Conservation (phyloP, 2,329 filamentous ascomycete genomes). For the Drechslerella coelobrocha region DNA sequence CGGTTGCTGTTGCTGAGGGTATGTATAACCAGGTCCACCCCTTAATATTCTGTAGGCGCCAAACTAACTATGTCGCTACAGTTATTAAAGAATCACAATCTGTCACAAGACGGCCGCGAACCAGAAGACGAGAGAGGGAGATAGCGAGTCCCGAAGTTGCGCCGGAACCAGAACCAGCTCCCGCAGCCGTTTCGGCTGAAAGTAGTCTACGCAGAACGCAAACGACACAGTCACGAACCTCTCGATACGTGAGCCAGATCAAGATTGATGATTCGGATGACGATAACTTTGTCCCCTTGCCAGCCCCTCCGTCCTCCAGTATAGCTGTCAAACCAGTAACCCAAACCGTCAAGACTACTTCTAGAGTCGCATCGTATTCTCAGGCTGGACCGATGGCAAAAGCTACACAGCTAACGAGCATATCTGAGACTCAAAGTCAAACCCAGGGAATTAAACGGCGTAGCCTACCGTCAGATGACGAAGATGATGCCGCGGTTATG, state of each 20-base stretch:
- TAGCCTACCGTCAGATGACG: constrained; percentile 52
- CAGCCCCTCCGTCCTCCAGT: constrained; percentile 19
- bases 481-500: constrained; percentile 62
- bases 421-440: constrained; percentile 28
- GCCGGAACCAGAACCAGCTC: constrained; percentile 14
- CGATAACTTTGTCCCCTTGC: constrained; percentile 39
- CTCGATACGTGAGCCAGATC: constrained; percentile 46
- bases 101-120: constrained; percentile 15
- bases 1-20: constrained; percentile 54
- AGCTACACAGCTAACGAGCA: constrained; percentile 26
- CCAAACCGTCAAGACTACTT: constrained; percentile 2
- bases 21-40: constrained; percentile 18
- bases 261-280: constrained; percentile 48
- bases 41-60: neutral
- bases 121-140: neutral
- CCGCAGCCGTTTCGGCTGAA: constrained; percentile 12
- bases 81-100: constrained; percentile 32
- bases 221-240: constrained; percentile 32
- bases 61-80: neutral
- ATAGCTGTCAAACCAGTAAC: neutral
- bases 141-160: constrained; percentile 4
- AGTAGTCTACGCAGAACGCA: constrained; percentile 20
- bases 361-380: constrained; percentile 56
- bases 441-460: constrained; percentile 29
- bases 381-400: constrained; percentile 12